Evolutionary conservation across 176 grass and related monocot genomes (phyloP), one percentile per base, ranked within the genome.

Genomic region (Bromus sterilis): DNA sequence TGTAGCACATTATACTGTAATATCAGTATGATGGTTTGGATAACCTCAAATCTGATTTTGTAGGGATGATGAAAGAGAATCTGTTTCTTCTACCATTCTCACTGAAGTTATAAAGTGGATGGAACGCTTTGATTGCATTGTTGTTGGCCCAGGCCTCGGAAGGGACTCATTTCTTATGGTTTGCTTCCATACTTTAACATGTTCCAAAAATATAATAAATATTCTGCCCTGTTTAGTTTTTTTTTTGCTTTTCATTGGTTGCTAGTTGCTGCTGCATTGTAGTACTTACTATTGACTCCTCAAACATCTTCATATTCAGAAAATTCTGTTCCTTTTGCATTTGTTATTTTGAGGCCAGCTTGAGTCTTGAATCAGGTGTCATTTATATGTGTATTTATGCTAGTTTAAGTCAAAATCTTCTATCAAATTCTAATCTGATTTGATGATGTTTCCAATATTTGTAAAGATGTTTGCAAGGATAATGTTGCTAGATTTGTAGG

Each of bases 151-250:
- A 28, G 95, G 92, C 25, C 92, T 98, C 35, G 95, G 95, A 78
- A 91, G 95, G 71, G 95, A 98, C 59, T 80, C 88, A 8, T 98
- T 98, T 94, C 90, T 98, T 83, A 73, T 98, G 92, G 95, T 98
- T 76, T 71, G 77, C 18, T 70, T 71, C 41, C 81, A 11, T 59
- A 43, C 74, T 56, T 24, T 75, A 16, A 21, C 49, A 78, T 56
- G 18, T 80, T 79, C n/a, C 4, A 23, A 7, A 0, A 65, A 72
- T 11, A 53, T 73, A 83, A 29, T 23, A 40, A 21, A 40, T 51
- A 39, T 3, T 75, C 49, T 51, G 53, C n/a, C 13, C 59, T 85
- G 64, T 66, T 55, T 24, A 74, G 9, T 7, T 61, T 10, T 9
- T 63, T 67, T 12, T 28, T 75, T 61, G 13, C 7, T 44, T 55